Conservation (phyloP, 257 asterid species). For the Coffea eugenioides region DNA sequence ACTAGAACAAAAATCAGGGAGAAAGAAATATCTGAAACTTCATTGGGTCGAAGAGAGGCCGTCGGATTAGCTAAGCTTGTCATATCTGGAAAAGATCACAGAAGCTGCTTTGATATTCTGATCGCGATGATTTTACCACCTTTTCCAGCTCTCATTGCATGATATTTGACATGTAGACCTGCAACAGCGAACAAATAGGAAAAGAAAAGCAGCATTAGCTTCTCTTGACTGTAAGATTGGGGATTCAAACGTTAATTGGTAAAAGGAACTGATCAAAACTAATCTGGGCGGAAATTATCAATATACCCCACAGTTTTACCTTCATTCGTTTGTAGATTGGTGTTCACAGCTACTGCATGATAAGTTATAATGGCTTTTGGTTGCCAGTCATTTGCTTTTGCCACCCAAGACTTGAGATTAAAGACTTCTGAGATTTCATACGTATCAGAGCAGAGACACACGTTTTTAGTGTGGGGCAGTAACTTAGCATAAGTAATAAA, state of each 20-base stretch:
- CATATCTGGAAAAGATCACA: constrained; percentile 24
- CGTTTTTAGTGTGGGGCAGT: background rate
- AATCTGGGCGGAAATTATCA: background rate
- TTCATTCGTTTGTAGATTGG: constrained; percentile 86
- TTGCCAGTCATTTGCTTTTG: constrained; percentile 73
- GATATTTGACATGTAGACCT: constrained; percentile 80
- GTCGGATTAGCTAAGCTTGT: background rate
- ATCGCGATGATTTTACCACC: constrained; percentile 77
- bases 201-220: background rate
- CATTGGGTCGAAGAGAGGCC: background rate
- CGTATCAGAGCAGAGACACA: constrained; percentile 4
- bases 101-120: constrained; percentile 87
- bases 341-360: constrained; percentile 81
- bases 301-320: constrained; percentile 40
- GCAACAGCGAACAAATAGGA: constrained; percentile 18
- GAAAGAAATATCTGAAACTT: background rate
- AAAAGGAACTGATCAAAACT: background rate
- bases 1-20: background rate
- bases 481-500: background rate
- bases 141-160: constrained; percentile 77
- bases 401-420: constrained; percentile 77
- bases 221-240: background rate
- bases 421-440: constrained; percentile 53
- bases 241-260: background rate
- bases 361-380: constrained; percentile 76